These are phyloP conservation scores for Stephanodiscus triporus DNA, from an alignment of 108 stramenopile species.

Conservation along the genomic window DNA sequence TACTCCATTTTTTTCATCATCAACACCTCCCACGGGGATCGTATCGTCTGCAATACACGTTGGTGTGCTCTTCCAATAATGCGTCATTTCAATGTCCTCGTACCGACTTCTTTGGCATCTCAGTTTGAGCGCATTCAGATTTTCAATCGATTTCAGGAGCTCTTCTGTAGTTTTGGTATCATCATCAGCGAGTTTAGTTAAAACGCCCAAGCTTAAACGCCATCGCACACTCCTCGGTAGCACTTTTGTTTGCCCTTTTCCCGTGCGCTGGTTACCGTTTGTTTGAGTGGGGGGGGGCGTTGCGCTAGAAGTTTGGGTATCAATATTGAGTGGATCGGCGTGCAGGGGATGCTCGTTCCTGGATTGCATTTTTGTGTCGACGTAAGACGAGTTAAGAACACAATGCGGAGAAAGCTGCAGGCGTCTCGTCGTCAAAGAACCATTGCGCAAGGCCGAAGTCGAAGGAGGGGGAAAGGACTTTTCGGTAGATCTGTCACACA, in stretches of 20 bases:
- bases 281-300: too few relatives aligned
- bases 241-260: not conserved
- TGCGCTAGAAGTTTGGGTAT: too few relatives aligned
- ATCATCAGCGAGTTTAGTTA: slow-evolving; percentile 15
- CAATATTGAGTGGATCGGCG: too few relatives aligned
- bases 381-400: too few relatives aligned
- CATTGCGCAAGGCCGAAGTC: too few relatives aligned
- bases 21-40: not conserved
- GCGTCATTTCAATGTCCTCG: slow-evolving; percentile 31
- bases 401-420: too few relatives aligned
- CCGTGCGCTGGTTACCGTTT: not conserved
- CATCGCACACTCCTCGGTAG: slow-evolving; percentile 43
- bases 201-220: slow-evolving; percentile 32
- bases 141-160: slow-evolving; percentile 11
- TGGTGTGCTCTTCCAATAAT: slow-evolving; percentile 41
- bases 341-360: too few relatives aligned
- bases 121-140: slow-evolving; percentile 31
- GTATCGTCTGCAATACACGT: slow-evolving; percentile 29
- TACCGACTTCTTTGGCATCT: slow-evolving; percentile 42
- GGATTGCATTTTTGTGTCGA: too few relatives aligned
- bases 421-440: too few relatives aligned
- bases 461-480: too few relatives aligned
- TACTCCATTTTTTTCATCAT: not conserved
- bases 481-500: too few relatives aligned
- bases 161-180: not conserved